Base-by-base conservation (phyloP, 2,329 filamentous ascomycete genomes). In the Blastomyces emzantsi region DNA sequence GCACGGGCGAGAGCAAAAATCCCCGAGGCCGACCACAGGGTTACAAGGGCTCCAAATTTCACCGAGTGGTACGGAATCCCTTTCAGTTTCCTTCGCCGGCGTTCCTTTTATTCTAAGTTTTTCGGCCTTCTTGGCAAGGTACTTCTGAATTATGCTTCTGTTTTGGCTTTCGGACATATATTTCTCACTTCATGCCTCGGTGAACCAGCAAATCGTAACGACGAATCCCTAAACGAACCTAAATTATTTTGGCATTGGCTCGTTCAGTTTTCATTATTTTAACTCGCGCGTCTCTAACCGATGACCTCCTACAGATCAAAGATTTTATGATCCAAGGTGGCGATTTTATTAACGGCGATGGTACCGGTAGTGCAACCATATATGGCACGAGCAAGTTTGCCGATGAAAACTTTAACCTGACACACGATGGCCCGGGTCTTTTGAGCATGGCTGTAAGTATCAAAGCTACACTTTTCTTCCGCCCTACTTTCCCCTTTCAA, bases 261-360 rank as follows among this genome's bases (percentile, higher is more conserved):
- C 33, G 33, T 36, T 45, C 43, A 19, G 15, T 7, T 45, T 19
- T 6, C 43, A 7, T 47, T 47, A 1, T 47, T 45, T 19, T 45
- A 45, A 45, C 41, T 19, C 8, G 4, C 7, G 33, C 1, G 33
- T 9, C 5, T 22, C 57, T 49, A 60, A 49, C 57, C 19, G 8
- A 60, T 36, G 25, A 30, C 15, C 60, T 36, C 17, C 47, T 9
- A 43, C 68, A 95, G 90, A 96, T 97, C 75, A 90, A 90, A 78
- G 89, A 90, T 71, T 97, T 97, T 79, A 97, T 97, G 93, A 90
- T 94, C 72, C 94, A 99, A 76, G 93, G 93, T 56, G 94, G 94
- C 62, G 94, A 99, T 76, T 97, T 97, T 75, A 80, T 96, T 66
- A 92, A 96, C 71, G 90, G 92, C 61, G 90, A 97, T 75, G 94